Evolutionary conservation across 2,329 filamentous ascomycete genomes (phyloP), one percentile per base, ranked within the genome.

Genomic region (Dryadomyces quercivorus): DNA sequence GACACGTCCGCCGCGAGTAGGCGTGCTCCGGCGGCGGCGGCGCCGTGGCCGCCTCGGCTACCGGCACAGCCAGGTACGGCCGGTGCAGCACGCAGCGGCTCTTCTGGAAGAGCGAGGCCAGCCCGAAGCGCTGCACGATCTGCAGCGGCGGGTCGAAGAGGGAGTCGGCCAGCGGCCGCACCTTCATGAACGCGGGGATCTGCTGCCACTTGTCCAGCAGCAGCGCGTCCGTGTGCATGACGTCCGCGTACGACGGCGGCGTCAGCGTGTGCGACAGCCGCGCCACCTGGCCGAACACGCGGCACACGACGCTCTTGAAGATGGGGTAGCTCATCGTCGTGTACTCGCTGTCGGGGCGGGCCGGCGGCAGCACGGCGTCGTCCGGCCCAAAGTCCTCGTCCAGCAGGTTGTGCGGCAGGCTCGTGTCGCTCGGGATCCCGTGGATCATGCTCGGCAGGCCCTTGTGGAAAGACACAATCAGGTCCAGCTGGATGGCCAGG

Each of bases 391-490:
- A 84, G 62, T 87, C 83, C 36, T 81, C 76, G 63, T 88, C 84
- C 52, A 78, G 72, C 36, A 86, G 64, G 63, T 86, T 86, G 36
- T 73, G 71, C 16, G 83, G 83, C 20, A 80, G 65, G 1, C 72
- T 68, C 0, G 81, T 84, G 62, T 87, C 84, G 49, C 75, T 78
- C 57, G 85, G 82, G 40, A 82, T 76, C 22, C 75, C 72, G 55
- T 81, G 74, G 47, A 85, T 72, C 78, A 86, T 83, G 61, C 76
- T 76, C 2, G 84, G 84, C 53, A 88, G 69, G 2, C 84, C 84
- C 57, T 85, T 74, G 62, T 86, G 82, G 62, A 85, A 85, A 1
- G 81, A 78, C 26, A 83, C 80, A 4, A 86, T 66, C 2, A 82
- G 66, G 62, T 87, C 84, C 49, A 85, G 72, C 62, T 84, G 80